A percentile compares a stretch with the other conserved stretches of the same genome.
phyloP scores from a whole-genome alignment of 2,329 filamentous ascomycete species.

The Fusarium buharicum region DNA sequence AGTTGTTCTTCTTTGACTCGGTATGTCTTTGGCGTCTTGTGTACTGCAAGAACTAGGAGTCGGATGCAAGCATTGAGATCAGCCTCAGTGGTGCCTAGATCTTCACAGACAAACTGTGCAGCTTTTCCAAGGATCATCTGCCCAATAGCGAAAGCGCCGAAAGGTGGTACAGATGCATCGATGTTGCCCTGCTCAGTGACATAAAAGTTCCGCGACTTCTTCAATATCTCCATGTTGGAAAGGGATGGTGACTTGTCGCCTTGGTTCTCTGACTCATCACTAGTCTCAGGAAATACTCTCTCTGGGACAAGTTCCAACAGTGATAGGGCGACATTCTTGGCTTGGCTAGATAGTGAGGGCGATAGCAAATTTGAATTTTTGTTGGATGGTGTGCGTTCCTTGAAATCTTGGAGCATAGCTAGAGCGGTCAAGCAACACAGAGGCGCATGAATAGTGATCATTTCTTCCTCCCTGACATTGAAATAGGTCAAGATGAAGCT shows the following conservation, averaged over 20 bases:
- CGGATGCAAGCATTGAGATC: slow-evolving; percentile 68
- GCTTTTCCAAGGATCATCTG: slow-evolving; percentile 72
- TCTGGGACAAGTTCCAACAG: slow-evolving; percentile 73
- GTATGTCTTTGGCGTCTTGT: slow-evolving; percentile 61
- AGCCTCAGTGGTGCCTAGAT: slow-evolving; percentile 55
- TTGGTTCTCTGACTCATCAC: slow-evolving; percentile 8
- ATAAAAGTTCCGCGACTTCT: slow-evolving; percentile 73
- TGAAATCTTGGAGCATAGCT: slow-evolving; percentile 70
- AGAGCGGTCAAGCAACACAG: slow-evolving; percentile 68
- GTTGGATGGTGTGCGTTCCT: slow-evolving; percentile 49
- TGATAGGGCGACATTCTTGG: slow-evolving; percentile 62
- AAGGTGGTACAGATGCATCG: slow-evolving; percentile 70
- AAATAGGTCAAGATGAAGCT: slow-evolving; percentile 88
- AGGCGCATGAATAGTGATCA: slow-evolving; percentile 87
- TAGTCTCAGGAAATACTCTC: slow-evolving; percentile 63
- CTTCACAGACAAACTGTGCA: slow-evolving; percentile 60
- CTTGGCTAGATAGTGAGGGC: slow-evolving; percentile 47
- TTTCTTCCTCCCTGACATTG: slow-evolving; percentile 95
- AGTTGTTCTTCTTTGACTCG: slow-evolving; percentile 58
- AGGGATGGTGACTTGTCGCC: slow-evolving; percentile 18
- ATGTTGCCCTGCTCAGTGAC: slow-evolving; percentile 75
- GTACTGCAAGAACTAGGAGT: slow-evolving; percentile 67
- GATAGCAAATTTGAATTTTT: slow-evolving; percentile 50
- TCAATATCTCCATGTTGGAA: slow-evolving; percentile 63
- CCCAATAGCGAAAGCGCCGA: slow-evolving; percentile 64